A percentile compares a stretch with the other conserved stretches of the same genome.
Evolutionary conservation across 164 flowering plant genomes (phyloP).

Genomic region (Tetrastigma voinierianum): DNA sequence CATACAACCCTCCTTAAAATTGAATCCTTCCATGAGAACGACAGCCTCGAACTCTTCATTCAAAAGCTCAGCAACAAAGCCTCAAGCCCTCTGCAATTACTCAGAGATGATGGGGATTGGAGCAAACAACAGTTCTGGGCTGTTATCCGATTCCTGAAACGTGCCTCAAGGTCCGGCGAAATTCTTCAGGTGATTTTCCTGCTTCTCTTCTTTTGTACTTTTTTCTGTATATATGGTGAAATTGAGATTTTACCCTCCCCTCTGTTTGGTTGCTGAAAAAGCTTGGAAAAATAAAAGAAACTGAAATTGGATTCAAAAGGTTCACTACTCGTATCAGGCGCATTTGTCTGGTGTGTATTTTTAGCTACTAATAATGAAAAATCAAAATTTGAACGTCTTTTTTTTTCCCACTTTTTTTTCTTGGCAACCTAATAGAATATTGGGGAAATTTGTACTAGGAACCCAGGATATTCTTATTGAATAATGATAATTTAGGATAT

Average conservation of each 20-base stretch:
- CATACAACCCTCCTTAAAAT: slow-evolving; percentile 32
- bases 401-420: no score
- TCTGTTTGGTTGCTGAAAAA: neutral
- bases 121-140: slow-evolving; percentile 54
- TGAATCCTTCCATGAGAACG: slow-evolving; percentile 35
- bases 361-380: no score
- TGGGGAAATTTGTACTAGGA: slow-evolving; percentile 9
- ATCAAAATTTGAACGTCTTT: no score
- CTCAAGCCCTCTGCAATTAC: slow-evolving; percentile 37
- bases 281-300: no score
- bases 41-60: slow-evolving; percentile 32
- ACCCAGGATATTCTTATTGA: neutral
- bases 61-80: slow-evolving; percentile 24
- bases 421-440: neutral
- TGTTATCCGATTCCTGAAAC: slow-evolving; percentile 42
- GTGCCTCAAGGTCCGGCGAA: slow-evolving; percentile 28
- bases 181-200: slow-evolving; percentile 45
- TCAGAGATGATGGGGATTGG: slow-evolving; percentile 60
- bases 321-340: neutral
- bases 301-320: neutral
- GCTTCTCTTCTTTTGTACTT: neutral
- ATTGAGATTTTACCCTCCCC: no score
- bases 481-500: slow-evolving; percentile 2
- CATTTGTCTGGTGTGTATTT: no score
- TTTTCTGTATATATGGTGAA: no score